Evolutionary conservation across 305 asterid genomes (phyloP).

Genomic region (Fraxinus velutina): DNA sequence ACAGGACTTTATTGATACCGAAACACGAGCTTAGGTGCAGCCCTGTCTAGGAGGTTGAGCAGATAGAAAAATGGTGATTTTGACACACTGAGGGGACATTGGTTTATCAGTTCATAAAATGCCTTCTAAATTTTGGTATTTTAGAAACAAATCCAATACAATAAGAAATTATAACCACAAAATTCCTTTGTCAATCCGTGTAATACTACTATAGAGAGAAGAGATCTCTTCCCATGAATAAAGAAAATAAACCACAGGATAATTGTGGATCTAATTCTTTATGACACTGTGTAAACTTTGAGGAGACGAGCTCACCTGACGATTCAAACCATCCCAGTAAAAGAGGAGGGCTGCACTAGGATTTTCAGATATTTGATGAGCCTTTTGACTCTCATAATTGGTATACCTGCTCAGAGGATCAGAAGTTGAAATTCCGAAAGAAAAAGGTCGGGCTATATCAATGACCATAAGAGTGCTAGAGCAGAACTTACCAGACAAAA

Average conservation of each 20-base stretch:
- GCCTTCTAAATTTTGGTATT: not conserved
- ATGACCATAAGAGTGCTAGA: constrained; percentile 21
- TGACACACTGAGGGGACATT: not conserved
- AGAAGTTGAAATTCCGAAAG: constrained; percentile 15
- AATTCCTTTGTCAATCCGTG: constrained; percentile 10
- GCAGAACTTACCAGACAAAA: constrained; percentile 72
- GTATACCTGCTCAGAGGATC: constrained; percentile 65
- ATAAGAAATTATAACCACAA: constrained; percentile 4
- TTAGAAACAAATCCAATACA: not conserved
- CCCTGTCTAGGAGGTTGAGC: constrained; percentile 10
- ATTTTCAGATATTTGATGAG: constrained; percentile 58
- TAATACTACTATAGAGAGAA: constrained; percentile 3
- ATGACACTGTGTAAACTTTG: not conserved
- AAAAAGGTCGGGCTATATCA: constrained; percentile 12
- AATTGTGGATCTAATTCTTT: constrained; percentile 10
- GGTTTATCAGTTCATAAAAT: not conserved
- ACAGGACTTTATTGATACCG: not conserved
- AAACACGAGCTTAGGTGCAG: constrained; percentile 5
- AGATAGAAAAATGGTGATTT: constrained; percentile 8
- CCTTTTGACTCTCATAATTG: constrained; percentile 64
- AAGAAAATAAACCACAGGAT: constrained; percentile 18
- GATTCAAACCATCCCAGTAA: constrained; percentile 58
- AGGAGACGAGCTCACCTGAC: constrained; percentile 43
- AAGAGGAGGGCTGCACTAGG: constrained; percentile 62
- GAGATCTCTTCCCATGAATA: not conserved